A percentile compares a stretch with the other conserved stretches of the same genome.
Conservation (phyloP, 169 alveolate genomes). For the Plasmodium sp. region DNA sequence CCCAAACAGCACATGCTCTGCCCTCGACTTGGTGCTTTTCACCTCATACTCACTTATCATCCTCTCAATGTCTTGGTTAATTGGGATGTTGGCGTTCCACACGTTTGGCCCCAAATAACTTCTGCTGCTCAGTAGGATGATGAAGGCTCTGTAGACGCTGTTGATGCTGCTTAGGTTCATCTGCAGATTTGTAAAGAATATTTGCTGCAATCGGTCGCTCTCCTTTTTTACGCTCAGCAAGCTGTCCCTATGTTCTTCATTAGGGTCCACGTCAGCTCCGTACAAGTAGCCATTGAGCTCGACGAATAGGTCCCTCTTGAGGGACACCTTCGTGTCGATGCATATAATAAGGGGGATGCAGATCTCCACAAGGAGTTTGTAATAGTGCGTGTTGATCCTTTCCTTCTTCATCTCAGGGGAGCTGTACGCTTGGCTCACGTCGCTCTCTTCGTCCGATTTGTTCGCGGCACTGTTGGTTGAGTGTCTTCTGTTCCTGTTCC, state of each 20-base stretch:
- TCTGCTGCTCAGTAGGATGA: conserved; percentile 60
- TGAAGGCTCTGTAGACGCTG: conserved; percentile 61
- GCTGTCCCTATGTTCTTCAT: background rate
- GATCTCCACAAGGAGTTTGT: conserved; percentile 45
- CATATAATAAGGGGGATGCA: conserved; percentile 67
- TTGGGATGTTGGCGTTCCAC: conserved; percentile 29
- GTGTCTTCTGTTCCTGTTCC: background rate
- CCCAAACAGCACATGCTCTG: conserved; percentile 74
- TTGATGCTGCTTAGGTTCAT: conserved; percentile 42
- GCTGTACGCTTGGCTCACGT: conserved; percentile 5
- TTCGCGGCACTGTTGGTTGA: background rate
- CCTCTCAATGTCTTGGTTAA: conserved; percentile 40
- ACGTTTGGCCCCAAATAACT: conserved; percentile 28
- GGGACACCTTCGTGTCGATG: conserved; percentile 39
- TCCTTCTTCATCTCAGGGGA: conserved; percentile 7
- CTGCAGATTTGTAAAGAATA: conserved; percentile 33
- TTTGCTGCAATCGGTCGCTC: conserved; percentile 19
- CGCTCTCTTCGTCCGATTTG: conserved; percentile 7
- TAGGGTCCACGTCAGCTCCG: background rate
- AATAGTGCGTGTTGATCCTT: conserved; percentile 48
- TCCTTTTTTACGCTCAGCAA: background rate
- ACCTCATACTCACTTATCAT: conserved; percentile 71
- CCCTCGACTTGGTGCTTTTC: conserved; percentile 51
- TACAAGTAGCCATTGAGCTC: conserved; percentile 31
- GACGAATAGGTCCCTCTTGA: background rate